A percentile compares a stretch with the other conserved stretches of the same genome.
Conservation (phyloP, 495 filamentous ascomycete genomes). For the Cercophora samala region DNA sequence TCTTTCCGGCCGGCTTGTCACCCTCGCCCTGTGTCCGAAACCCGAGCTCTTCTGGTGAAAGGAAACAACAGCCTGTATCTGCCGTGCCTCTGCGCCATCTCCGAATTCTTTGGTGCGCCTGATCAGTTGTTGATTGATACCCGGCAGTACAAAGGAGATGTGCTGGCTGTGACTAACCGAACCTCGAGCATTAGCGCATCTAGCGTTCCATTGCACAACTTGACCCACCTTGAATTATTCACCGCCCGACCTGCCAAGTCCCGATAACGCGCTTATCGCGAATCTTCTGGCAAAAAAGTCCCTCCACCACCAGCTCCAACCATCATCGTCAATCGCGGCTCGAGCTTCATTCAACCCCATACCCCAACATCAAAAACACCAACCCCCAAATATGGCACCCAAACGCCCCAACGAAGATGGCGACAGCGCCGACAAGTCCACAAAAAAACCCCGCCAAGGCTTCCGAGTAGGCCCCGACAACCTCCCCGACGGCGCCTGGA, state of each 20-base stretch:
- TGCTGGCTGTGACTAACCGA: neutral
- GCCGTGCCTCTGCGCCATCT: neutral
- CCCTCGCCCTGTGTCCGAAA: neutral
- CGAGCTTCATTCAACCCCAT: neutral
- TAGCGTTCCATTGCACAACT: neutral
- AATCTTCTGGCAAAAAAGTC: slow-evolving; percentile 5
- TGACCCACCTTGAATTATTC: neutral
- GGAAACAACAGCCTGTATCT: neutral
- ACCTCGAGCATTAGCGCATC: neutral
- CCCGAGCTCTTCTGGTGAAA: neutral
- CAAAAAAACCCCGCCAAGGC: slow-evolving; percentile 49
- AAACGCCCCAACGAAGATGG: slow-evolving; percentile 59
- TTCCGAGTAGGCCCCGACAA: slow-evolving; percentile 84
- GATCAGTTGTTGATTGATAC: neutral
- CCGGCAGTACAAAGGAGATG: neutral
- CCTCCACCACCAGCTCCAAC: neutral
- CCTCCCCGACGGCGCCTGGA: slow-evolving; percentile 86
- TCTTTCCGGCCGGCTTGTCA: no score
- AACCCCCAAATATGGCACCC: slow-evolving; percentile 53
- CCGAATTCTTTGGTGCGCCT: neutral
- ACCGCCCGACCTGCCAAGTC: slow-evolving; percentile 2
- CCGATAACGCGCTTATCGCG: slow-evolving; percentile 11
- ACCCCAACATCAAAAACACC: slow-evolving; percentile 6
- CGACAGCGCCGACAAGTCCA: slow-evolving; percentile 34
- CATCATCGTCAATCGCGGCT: neutral